A percentile compares a stretch with the other conserved stretches of the same genome.
Conservation (phyloP, 805 yeast genomes). For the Zygosaccharomyces pseudorouxii region DNA sequence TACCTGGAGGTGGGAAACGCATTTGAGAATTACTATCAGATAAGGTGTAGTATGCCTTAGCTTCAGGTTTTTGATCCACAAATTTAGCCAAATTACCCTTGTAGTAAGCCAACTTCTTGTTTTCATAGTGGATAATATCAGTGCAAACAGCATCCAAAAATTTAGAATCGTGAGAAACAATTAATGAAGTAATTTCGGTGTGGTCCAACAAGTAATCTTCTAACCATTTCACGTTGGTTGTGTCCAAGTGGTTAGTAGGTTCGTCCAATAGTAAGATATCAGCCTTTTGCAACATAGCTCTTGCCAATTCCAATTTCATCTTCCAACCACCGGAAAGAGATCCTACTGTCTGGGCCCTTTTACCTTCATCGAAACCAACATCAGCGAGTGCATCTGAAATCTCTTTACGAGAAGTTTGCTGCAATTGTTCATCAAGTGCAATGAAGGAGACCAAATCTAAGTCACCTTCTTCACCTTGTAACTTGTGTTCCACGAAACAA, state of each 20-base stretch:
- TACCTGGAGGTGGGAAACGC: constrained; percentile 99
- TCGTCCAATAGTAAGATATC: constrained; percentile 92
- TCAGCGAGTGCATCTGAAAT: constrained; percentile 70
- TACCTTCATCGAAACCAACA: constrained; percentile 89
- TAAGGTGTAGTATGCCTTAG: constrained; percentile 90
- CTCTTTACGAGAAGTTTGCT: constrained; percentile 57
- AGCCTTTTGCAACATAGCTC: constrained; percentile 97
- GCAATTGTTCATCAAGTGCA: constrained; percentile 80
- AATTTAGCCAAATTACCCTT: constrained; percentile 93
- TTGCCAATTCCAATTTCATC: constrained; percentile 96
- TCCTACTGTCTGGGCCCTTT: constrained; percentile 87
- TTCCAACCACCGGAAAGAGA: constrained; percentile 99
- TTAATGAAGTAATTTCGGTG: constrained; percentile 84
- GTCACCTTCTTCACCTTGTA: constrained; percentile 92
- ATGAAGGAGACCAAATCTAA: constrained; percentile 84
- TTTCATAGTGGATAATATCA: constrained; percentile 93
- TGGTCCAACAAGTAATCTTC: constrained; percentile 80
- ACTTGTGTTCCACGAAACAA: constrained; percentile 94
- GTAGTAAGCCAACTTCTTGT: constrained; percentile 89
- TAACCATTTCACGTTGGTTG: constrained; percentile 87
- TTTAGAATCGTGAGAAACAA: constrained; percentile 97
- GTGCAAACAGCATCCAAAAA: constrained; percentile 94
- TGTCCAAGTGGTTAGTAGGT: constrained; percentile 98
- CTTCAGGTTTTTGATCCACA: constrained; percentile 91
- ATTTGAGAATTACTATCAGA: constrained; percentile 90